Evolutionary conservation across 768 basidiomycete species (phyloP), one percentile per base, ranked within the genome.

Genomic region (Multifurca ochricompacta): DNA sequence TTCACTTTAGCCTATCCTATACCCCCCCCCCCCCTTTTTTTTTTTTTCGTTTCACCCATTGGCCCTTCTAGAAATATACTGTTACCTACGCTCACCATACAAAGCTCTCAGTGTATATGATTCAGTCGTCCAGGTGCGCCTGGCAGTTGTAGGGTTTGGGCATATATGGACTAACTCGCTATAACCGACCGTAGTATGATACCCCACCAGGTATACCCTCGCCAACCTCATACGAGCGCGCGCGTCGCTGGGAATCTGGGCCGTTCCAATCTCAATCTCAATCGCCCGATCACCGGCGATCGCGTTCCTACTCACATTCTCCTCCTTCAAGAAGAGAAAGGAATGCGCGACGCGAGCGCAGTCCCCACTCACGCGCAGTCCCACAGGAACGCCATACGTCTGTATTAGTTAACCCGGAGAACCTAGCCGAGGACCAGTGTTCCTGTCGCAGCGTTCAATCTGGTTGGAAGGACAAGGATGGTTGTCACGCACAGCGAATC

Each of bases 21-120:
- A n/a, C n/a, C n/a, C n/a, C n/a, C n/a, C n/a, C n/a, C n/a, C 19
- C 35, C 25, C n/a, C n/a, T 18, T 48, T 41, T 23, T 47, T 42
- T n/a, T 19, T 31, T 19, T 40, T 28, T 16, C 19, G 13, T 30
- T 43, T 44, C 39, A 36, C 19, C 19, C 30, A 18, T 42, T 7
- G 34, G n/a, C 36, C 36, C 46, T 32, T 44, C 16, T 59, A 93
- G 93, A 97, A 69, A 77, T 96, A 35, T 96, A 95, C 66, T 80
- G 78, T 37, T 97, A 88, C 66, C 75, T 95, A 18, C 79, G 93
- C 47, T 94, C 91, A 8, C 93, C 93, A 2, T 95, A 82, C 67
- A 81, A 82, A 62, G 91, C 93, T 68, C 75, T 96, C 21, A 78
- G 81, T 48, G 74, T 80, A 10, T 97, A 94, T 65, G 93, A 97